phyloP scores from a whole-genome alignment of 495 filamentous ascomycete species.

The Elasticomyces elasticus region DNA sequence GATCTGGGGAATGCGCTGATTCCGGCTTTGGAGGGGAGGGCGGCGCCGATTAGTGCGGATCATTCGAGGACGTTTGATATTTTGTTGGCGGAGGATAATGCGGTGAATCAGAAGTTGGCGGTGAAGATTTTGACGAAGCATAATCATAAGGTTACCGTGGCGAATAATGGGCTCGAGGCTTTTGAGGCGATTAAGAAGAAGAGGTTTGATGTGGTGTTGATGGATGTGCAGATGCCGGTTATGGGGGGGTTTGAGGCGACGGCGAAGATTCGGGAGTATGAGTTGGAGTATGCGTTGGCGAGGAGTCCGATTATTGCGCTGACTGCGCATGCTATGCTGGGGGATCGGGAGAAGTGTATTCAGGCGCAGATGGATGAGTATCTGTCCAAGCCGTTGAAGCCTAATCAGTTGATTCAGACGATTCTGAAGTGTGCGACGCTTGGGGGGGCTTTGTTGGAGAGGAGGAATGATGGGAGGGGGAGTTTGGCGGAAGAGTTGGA shows the following conservation, averaged over 20 bases:
- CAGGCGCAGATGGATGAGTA: slow-evolving; percentile 99
- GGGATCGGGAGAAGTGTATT: slow-evolving; percentile 96
- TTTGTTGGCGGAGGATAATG: slow-evolving; percentile 92
- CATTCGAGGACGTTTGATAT: slow-evolving; percentile 95
- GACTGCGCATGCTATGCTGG: slow-evolving; percentile 98
- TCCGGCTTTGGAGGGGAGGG: slow-evolving; percentile 89
- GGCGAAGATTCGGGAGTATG: slow-evolving; percentile 90
- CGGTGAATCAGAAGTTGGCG: slow-evolving; percentile 90
- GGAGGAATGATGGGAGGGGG: slow-evolving; percentile 24
- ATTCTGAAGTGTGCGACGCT: slow-evolving; percentile 81
- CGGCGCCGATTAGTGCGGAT: slow-evolving; percentile 82
- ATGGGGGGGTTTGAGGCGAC: slow-evolving; percentile 99
- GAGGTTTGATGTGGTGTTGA: slow-evolving; percentile 91
- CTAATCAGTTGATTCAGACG: slow-evolving; percentile 96
- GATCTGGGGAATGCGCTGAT: slow-evolving; percentile 98
- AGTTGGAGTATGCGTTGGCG: slow-evolving; percentile 62
- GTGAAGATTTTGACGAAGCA: slow-evolving; percentile 98
- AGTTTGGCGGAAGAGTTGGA: slow-evolving; percentile 5
- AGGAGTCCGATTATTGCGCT: slow-evolving; percentile 94
- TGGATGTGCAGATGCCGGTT: slow-evolving; percentile 99
- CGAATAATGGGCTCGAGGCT: slow-evolving; percentile 88
- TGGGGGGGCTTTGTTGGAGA: slow-evolving; percentile 74
- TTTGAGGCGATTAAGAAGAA: slow-evolving; percentile 80
- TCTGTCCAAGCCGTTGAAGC: slow-evolving; percentile 92
- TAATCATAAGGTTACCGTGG: slow-evolving; percentile 91